Conservation (phyloP, 2,329 filamentous ascomycete species). For the Aquanectria penicillioides region DNA sequence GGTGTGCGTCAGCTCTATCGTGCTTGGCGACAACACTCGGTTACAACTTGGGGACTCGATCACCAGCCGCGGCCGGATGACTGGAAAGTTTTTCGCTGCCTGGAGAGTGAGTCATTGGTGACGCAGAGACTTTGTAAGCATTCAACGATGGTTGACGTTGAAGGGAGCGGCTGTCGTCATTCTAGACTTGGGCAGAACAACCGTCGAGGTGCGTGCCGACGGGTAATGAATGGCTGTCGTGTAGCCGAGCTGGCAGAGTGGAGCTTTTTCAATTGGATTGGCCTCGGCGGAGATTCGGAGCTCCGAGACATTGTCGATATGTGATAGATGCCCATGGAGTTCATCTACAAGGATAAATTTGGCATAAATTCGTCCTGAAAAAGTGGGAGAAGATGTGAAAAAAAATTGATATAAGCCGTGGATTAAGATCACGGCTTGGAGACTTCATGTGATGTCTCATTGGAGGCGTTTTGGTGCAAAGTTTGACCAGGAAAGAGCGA, state of each 20-base stretch:
- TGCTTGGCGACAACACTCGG: background rate
- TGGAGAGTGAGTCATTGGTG: background rate
- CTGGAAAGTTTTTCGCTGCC: background rate
- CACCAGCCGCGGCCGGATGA: background rate
- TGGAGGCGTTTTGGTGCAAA: background rate
- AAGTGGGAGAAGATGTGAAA: background rate
- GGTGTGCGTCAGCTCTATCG: background rate
- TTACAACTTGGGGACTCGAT: background rate
- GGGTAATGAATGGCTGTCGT: background rate
- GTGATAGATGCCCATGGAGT: background rate
- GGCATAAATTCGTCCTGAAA: background rate
- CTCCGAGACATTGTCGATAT: background rate
- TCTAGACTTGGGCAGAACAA: too few relatives aligned
- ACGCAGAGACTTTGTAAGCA: background rate
- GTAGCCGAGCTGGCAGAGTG: background rate
- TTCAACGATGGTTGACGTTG: background rate
- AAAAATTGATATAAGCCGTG: background rate
- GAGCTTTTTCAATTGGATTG: background rate
- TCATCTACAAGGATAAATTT: background rate
- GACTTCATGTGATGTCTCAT: background rate
- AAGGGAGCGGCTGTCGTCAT: background rate
- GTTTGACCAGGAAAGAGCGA: background rate
- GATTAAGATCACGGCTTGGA: background rate
- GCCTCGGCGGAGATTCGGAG: constrained; percentile 5
- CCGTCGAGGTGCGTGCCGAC: background rate